These are phyloP conservation scores for Podospora pseudoanserina DNA, from an alignment of 495 filamentous ascomycete genomes.

Conservation along the genomic window DNA sequence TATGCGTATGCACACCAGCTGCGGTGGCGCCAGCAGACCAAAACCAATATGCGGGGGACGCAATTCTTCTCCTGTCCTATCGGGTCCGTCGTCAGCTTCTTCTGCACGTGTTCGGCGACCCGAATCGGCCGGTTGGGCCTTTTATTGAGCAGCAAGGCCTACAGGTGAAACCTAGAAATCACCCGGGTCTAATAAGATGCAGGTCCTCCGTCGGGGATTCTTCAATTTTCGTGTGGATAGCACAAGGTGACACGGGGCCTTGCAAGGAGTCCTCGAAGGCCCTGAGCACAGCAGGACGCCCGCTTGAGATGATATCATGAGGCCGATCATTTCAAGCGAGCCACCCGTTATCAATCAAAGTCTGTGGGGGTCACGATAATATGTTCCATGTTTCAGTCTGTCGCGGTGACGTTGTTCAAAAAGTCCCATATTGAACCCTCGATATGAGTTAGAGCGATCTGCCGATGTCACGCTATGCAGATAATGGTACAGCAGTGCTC, in stretches of 20 bases:
- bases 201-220: background rate
- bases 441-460: background rate
- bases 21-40: no score
- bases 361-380: slow-evolving; percentile 2
- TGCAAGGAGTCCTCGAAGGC: background rate
- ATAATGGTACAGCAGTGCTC: background rate
- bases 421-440: background rate
- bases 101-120: background rate
- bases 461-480: background rate
- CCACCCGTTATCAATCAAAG: background rate
- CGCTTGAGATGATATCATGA: background rate
- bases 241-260: no score
- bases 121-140: background rate
- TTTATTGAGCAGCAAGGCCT: background rate
- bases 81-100: background rate
- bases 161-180: background rate
- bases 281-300: background rate
- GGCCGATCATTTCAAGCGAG: background rate
- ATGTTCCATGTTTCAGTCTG: slow-evolving; percentile 1
- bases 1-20: no score
- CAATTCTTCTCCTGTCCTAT: background rate
- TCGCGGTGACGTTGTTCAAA: background rate
- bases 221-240: background rate
- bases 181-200: background rate
- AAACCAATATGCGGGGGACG: background rate